Evolutionary conservation across 2,329 filamentous ascomycete species (phyloP).

Genomic region (Zasmidium angulare): DNA sequence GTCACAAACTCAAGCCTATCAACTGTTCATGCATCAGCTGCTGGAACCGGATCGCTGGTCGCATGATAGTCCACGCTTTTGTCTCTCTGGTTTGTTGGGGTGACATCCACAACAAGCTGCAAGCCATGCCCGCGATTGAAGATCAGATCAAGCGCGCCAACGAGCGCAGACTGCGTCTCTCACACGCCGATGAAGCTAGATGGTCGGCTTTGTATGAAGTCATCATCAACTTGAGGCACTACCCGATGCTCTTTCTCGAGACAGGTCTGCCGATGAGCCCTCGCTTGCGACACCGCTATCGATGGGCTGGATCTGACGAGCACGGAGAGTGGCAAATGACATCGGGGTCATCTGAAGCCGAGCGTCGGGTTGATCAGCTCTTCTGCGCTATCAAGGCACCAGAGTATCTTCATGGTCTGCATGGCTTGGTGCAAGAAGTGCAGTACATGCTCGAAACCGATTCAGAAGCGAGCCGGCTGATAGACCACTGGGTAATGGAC

Average conservation of each 20-base stretch:
- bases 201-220: constrained; percentile 41
- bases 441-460: constrained; percentile 29
- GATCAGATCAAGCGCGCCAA: constrained; percentile 46
- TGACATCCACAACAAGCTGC: constrained; percentile 16
- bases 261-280: constrained; percentile 21
- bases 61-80: constrained; percentile 22
- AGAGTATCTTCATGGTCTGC: constrained; percentile 19
- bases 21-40: constrained; percentile 5
- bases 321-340: constrained; percentile 7
- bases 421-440: constrained; percentile 6
- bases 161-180: constrained; percentile 33
- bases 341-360: constrained; percentile 4
- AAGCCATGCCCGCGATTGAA: constrained; percentile 20
- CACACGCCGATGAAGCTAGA: constrained; percentile 38
- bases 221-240: constrained; percentile 11
- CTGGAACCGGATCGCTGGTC: constrained; percentile 17
- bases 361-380: constrained; percentile 14
- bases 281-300: constrained; percentile 20
- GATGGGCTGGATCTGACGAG: constrained; percentile 6
- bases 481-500: constrained; percentile 26
- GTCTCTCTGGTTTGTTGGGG: constrained; percentile 22
- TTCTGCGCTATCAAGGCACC: constrained; percentile 32
- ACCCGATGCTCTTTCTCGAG: constrained; percentile 8
- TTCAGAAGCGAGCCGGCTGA: constrained; percentile 18
- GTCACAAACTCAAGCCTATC: constrained; percentile 11